A percentile compares a stretch with the other conserved stretches of the same genome.
Evolutionary conservation across 1,284 basidiomycete genomes (phyloP).

Genomic region (Leccinum subrobustum): DNA sequence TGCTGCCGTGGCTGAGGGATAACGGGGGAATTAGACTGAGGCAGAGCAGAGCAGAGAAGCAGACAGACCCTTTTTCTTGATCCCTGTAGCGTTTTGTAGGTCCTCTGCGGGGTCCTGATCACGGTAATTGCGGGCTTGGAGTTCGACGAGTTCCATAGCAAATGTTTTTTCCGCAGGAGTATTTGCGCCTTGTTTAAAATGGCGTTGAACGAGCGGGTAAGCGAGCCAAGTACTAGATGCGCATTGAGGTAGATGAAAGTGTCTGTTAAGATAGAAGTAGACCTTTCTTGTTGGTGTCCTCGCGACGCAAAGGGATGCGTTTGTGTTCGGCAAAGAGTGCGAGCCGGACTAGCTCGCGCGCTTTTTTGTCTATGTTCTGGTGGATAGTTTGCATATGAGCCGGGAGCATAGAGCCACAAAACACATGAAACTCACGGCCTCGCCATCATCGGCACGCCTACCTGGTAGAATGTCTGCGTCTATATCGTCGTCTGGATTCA

Average conservation of each 20-base stretch:
- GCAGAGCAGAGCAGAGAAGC: background rate
- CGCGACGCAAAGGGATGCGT: no score
- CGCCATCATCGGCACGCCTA: constrained; percentile 10
- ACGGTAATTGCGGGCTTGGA: no score
- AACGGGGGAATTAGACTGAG: background rate
- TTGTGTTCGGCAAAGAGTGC: no score
- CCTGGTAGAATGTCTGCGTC: constrained; percentile 25
- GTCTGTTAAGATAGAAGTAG: background rate
- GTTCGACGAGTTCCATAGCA: no score
- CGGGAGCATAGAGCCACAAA: no score
- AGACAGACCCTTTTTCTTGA: constrained; percentile 51
- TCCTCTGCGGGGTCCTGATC: constrained; percentile 42
- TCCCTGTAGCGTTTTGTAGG: constrained; percentile 47
- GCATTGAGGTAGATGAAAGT: background rate
- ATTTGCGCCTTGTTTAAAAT: constrained; percentile 35
- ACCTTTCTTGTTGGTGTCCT: background rate
- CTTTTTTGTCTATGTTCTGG: no score
- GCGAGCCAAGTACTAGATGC: constrained; percentile 55
- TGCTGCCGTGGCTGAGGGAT: constrained; percentile 43
- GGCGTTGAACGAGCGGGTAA: constrained; percentile 53
- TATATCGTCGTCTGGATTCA: constrained; percentile 26
- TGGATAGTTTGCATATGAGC: no score
- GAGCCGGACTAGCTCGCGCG: no score
- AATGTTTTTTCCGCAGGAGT: no score
- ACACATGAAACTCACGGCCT: constrained; percentile 22